Conservation (phyloP, 495 filamentous ascomycete genomes). For the Amorphotheca resinae region DNA sequence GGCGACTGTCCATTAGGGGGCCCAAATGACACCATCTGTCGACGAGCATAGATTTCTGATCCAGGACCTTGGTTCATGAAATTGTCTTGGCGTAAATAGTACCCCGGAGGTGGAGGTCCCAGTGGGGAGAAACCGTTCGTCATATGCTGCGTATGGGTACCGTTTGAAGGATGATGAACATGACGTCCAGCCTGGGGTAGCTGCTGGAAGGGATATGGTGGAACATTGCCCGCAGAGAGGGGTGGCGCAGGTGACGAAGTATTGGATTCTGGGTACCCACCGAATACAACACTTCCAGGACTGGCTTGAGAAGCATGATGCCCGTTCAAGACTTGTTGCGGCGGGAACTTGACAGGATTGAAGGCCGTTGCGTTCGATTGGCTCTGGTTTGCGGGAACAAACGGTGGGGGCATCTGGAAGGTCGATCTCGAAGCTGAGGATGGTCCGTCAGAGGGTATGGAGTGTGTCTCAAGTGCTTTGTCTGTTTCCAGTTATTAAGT, state of each 20-base stretch:
- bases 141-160: constrained; percentile 12
- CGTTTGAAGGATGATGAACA: constrained; percentile 14
- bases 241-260: constrained; percentile 35
- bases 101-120: constrained; percentile 21
- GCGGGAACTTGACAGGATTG: constrained; percentile 16
- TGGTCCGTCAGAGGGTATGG: constrained; percentile 12
- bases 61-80: constrained; percentile 24
- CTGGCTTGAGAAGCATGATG: constrained; percentile 23
- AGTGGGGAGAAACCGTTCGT: constrained; percentile 25
- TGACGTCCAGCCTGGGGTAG: constrained; percentile 7
- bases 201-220: constrained; percentile 24
- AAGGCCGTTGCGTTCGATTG: constrained; percentile 12
- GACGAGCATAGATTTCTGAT: constrained; percentile 25
- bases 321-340: constrained; percentile 19
- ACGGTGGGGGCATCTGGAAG: constrained; percentile 21
- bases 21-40: constrained; percentile 23
- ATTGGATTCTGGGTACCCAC: constrained; percentile 32
- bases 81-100: constrained; percentile 22
- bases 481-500: neutral
- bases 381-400: constrained; percentile 24
- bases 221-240: constrained; percentile 20
- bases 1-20: constrained; percentile 27
- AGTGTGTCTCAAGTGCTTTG: constrained; percentile 7
- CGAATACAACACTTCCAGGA: constrained; percentile 32
- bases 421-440: constrained; percentile 16